phyloP scores from a whole-genome alignment of 2,329 filamentous ascomycete genomes.

The Sarocladium brachiariae region DNA sequence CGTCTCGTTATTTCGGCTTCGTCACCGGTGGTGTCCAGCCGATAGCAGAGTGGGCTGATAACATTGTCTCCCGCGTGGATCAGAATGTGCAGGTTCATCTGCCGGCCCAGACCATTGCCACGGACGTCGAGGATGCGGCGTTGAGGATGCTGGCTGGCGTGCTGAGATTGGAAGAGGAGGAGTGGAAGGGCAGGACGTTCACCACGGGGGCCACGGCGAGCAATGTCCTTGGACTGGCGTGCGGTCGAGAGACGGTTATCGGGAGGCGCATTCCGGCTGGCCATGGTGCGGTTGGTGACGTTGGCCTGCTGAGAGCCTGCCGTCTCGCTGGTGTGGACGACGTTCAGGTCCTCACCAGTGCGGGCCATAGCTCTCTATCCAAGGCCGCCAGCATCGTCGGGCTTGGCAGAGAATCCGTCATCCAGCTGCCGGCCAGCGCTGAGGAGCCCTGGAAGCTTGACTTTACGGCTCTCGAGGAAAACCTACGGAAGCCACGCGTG shows the following conservation, averaged over 20 bases:
- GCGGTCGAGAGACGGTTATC: constrained; percentile 58
- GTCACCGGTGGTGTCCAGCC: constrained; percentile 78
- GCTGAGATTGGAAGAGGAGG: constrained; percentile 52
- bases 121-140: constrained; percentile 67
- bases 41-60: constrained; percentile 74
- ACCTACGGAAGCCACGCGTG: constrained; percentile 43
- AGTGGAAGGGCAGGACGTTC: constrained; percentile 48
- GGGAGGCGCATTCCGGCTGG: constrained; percentile 22
- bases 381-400: constrained; percentile 83
- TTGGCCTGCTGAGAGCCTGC: constrained; percentile 64
- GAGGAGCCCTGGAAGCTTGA: constrained; percentile 64
- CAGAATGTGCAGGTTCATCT: constrained; percentile 83
- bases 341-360: constrained; percentile 72
- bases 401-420: constrained; percentile 63
- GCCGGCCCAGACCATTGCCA: constrained; percentile 66
- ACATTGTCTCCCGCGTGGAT: constrained; percentile 72
- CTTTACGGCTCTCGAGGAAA: constrained; percentile 54
- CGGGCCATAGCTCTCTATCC: constrained; percentile 74
- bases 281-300: constrained; percentile 51
- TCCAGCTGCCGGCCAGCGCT: constrained; percentile 45
- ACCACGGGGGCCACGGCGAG: constrained; percentile 64
- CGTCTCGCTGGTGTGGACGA: constrained; percentile 53
- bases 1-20: constrained; percentile 76
- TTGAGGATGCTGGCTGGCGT: constrained; percentile 63
- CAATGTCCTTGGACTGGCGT: constrained; percentile 71